Conservation (phyloP, 2,329 filamentous ascomycete species). For the Arthrobotrys pseudoclavata region DNA sequence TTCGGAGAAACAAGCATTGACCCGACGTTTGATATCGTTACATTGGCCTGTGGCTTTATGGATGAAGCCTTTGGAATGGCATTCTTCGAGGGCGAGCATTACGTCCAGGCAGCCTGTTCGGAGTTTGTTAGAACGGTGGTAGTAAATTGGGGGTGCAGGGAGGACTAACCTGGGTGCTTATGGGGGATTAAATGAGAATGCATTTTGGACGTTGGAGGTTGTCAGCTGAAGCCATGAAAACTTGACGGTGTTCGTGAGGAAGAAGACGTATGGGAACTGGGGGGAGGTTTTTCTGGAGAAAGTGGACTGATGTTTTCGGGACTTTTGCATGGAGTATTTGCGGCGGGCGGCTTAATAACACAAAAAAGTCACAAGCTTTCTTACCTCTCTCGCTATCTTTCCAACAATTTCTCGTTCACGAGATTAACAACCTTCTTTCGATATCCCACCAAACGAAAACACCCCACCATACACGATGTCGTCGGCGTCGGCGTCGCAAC, state of each 20-base stretch:
- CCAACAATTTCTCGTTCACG: constrained; percentile 12
- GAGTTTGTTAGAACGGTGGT: constrained; percentile 25
- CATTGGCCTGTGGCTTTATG: constrained; percentile 93
- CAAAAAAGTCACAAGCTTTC: constrained; percentile 21
- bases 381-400: constrained; percentile 1
- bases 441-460: constrained; percentile 1
- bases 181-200: constrained; percentile 97
- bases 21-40: constrained; percentile 84
- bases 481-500: constrained; percentile 26
- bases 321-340: constrained; percentile 19
- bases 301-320: constrained; percentile 48
- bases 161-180: constrained; percentile 80
- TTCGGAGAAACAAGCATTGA: constrained; percentile 85
- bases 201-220: constrained; percentile 72
- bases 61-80: constrained; percentile 90
- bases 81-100: constrained; percentile 94
- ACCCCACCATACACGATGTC: constrained; percentile 40
- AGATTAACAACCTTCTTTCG: constrained; percentile 1
- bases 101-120: constrained; percentile 88
- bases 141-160: constrained; percentile 16
- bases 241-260: constrained; percentile 14
- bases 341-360: constrained; percentile 44
- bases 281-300: constrained; percentile 19
- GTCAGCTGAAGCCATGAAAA: constrained; percentile 35
- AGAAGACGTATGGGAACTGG: not conserved